These are phyloP conservation scores for Yamagishiella unicocca DNA, from an alignment of 139 green algal species.

Conservation along the genomic window DNA sequence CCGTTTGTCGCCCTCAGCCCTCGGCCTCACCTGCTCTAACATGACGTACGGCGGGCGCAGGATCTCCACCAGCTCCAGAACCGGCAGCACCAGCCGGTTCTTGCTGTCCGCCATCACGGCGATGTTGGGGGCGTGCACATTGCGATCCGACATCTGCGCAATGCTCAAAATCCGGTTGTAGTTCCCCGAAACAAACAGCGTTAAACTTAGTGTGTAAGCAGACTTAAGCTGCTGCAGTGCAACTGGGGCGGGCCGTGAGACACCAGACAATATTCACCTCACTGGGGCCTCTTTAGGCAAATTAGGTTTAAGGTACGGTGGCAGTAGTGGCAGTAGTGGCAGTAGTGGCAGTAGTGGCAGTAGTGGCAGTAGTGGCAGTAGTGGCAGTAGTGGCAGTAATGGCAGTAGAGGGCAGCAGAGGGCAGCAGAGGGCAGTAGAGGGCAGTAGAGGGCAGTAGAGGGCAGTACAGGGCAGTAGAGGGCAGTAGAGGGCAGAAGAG, in stretches of 20 bases:
- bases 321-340: too few species aligned
- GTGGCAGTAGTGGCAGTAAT: too few species aligned
- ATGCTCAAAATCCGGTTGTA: neutral
- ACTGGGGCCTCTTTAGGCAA: too few species aligned
- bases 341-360: too few species aligned
- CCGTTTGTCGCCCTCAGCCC: neutral
- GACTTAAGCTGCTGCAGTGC: neutral
- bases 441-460: too few species aligned
- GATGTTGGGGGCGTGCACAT: neutral
- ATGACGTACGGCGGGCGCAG: neutral
- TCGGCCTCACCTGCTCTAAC: constrained; percentile 11
- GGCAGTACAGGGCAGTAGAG: too few species aligned
- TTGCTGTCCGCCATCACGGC: neutral
- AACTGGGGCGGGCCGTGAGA: neutral
- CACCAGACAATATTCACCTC: neutral
- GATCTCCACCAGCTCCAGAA: constrained; percentile 4
- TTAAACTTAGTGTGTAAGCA: neutral
- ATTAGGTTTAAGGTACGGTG: too few species aligned
- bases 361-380: too few species aligned
- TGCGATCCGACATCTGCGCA: neutral
- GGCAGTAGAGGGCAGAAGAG: too few species aligned
- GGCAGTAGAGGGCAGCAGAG: too few species aligned
- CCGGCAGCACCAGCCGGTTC: constrained; percentile 1
- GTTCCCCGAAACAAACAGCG: neutral
- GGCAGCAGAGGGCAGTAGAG: too few species aligned